A percentile compares a stretch with the other conserved stretches of the same genome.
Evolutionary conservation across 306 rosid genomes (phyloP).

Genomic region (Gleditsia sinensis): DNA sequence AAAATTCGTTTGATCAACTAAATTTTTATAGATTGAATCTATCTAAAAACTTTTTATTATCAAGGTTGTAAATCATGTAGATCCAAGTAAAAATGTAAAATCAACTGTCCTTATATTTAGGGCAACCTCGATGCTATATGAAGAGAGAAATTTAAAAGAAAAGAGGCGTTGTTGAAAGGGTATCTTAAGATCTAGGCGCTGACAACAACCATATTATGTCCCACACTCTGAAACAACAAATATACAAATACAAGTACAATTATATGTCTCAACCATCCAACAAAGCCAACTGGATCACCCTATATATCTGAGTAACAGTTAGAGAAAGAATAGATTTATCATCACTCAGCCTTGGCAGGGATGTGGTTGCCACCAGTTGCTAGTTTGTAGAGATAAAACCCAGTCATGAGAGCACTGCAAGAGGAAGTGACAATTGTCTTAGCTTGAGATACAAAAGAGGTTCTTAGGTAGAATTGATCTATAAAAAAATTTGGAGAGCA

Average conservation of each 20-base stretch:
- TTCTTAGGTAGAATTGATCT: too few species aligned
- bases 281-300: neutral
- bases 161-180: too few species aligned
- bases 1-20: too few species aligned
- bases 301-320: neutral
- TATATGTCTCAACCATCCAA: neutral
- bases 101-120: neutral
- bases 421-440: neutral
- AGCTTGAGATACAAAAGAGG: conserved; percentile 12
- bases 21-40: too few species aligned
- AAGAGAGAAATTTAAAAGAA: too few species aligned
- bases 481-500: too few species aligned
- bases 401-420: conserved; percentile 66
- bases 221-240: neutral
- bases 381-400: conserved; percentile 62
- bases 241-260: neutral
- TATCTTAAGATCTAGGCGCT: too few species aligned
- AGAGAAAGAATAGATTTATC: neutral
- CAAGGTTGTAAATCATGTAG: too few species aligned
- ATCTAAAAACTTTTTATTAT: too few species aligned
- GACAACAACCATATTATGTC: neutral
- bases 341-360: conserved; percentile 52
- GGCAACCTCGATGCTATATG: neutral
- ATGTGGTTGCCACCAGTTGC: conserved; percentile 70
- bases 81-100: too few species aligned